These are phyloP conservation scores for Perkinsus olseni DNA, from an alignment of 169 alveolate species.

Conservation along the genomic window DNA sequence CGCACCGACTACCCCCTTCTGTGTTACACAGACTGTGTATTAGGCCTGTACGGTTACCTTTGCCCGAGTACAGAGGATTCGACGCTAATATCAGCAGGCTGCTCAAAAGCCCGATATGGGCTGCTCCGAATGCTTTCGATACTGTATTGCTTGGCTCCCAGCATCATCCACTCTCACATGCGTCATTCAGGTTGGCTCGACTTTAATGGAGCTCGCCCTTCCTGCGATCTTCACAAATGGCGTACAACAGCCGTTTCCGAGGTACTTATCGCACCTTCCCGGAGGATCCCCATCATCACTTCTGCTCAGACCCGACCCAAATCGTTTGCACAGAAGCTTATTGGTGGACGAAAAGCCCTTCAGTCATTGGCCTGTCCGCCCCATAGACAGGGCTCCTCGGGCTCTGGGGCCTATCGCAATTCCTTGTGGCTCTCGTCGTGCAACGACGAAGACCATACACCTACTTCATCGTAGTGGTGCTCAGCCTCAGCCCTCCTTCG, in stretches of 20 bases:
- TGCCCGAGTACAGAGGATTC: not conserved
- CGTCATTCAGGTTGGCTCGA: not conserved
- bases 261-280: not conserved
- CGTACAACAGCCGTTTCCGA: not conserved
- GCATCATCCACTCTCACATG: not conserved
- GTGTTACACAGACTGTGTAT: not conserved
- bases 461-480: no score
- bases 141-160: not conserved
- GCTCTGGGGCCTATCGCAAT: not conserved
- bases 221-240: not conserved
- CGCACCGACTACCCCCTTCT: not conserved
- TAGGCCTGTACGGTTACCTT: not conserved
- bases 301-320: no score
- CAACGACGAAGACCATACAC: no score
- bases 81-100: not conserved
- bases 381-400: not conserved
- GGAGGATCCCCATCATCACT: not conserved
- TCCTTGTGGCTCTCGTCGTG: not conserved
- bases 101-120: not conserved
- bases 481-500: no score
- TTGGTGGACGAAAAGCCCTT: not conserved
- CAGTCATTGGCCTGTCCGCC: not conserved
- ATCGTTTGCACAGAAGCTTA: no score
- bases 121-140: not conserved
- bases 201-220: not conserved